Evolutionary conservation across 768 basidiomycete genomes (phyloP), one percentile per base, ranked within the genome.

Genomic region (Trametes cinnabarina): DNA sequence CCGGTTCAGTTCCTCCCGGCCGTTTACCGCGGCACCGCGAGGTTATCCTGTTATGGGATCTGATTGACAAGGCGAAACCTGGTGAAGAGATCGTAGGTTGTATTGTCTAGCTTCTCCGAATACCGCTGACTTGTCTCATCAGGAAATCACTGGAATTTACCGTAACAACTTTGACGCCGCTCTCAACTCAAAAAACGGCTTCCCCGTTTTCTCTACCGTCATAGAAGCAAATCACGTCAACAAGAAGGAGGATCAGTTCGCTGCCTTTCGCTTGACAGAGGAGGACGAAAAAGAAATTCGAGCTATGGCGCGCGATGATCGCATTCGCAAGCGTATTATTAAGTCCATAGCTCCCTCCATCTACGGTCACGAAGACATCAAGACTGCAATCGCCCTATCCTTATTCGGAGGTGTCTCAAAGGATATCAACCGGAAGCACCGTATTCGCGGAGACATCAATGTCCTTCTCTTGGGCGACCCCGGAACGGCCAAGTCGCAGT

Each of bases 341-440:
- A 99, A 99, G 74, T 97, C 94, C 12, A 97, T 99, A 57, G 97
- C 97, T 2, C 97, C 97, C 0, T 97, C 94, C 35, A 98, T 99
- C 72, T 99, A 98, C 66, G 97, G 97, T 3, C 97, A 99, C 71
- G 97, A 98, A 71, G 90, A 98, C 71, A 98, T 99, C 80, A 98
- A 98, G 76, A 97, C 96, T 0, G 97, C 94, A 28, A 78, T 99
- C 63, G 95, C 97, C 1, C 82, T 99, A 49, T 94, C 94, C 1
- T 85, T 99, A 35, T 98, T 99, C 61, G 88, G 94, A 11, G 97
- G 97, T 46, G 87, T 98, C 1, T 69, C 91, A 3, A 99, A 99
- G 72, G 93, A 99, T 69, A 92, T 98, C 74, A 95, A 97, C 67
- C 85, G 92, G 69, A 98, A 99, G 73, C 92, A 92, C 72, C 84